A percentile compares a stretch with the other conserved stretches of the same genome.
phyloP scores from a whole-genome alignment of 1,139 yeast genomes.

The Candida gigantensis region DNA sequence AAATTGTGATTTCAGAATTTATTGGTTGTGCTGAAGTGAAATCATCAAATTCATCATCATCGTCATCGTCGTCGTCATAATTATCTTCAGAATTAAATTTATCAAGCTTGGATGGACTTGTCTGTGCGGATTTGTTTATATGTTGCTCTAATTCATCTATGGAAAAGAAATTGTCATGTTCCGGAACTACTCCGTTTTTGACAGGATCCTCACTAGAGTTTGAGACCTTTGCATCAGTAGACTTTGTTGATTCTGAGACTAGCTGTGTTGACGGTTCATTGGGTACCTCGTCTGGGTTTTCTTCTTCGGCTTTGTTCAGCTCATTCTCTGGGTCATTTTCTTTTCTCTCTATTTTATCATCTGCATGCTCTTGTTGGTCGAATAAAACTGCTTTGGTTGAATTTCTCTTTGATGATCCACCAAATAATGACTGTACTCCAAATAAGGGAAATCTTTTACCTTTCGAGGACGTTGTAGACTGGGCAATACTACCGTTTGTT shows the following conservation, averaged over 20 bases:
- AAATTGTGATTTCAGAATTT: slow-evolving; percentile 6
- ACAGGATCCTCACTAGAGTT: too few relatives aligned
- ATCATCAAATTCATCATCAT: slow-evolving; percentile 21
- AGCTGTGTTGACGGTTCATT: too few relatives aligned
- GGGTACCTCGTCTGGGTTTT: too few relatives aligned
- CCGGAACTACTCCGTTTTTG: background rate
- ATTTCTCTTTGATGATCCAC: slow-evolving; percentile 9
- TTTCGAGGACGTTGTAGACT: slow-evolving; percentile 4
- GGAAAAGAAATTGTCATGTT: slow-evolving; percentile 2
- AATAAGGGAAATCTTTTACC: slow-evolving; percentile 11
- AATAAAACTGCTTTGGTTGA: slow-evolving; percentile 6
- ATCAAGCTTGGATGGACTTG: background rate
- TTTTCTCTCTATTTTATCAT: background rate
- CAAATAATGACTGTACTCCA: slow-evolving; percentile 10
- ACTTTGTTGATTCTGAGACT: too few relatives aligned
- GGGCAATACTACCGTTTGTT: background rate
- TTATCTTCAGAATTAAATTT: slow-evolving; percentile 1
- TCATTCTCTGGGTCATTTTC: background rate
- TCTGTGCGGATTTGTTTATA: slow-evolving; percentile 2
- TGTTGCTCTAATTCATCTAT: slow-evolving; percentile 11
- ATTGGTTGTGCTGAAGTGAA: slow-evolving; percentile 19
- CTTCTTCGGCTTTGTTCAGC: background rate
- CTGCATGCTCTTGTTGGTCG: slow-evolving; percentile 5
- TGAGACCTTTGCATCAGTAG: too few relatives aligned
- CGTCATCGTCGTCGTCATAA: slow-evolving; percentile 9